Evolutionary conservation across 768 basidiomycete species (phyloP), one percentile per base, ranked within the genome.

Genomic region (Cystobasidium onofrii): DNA sequence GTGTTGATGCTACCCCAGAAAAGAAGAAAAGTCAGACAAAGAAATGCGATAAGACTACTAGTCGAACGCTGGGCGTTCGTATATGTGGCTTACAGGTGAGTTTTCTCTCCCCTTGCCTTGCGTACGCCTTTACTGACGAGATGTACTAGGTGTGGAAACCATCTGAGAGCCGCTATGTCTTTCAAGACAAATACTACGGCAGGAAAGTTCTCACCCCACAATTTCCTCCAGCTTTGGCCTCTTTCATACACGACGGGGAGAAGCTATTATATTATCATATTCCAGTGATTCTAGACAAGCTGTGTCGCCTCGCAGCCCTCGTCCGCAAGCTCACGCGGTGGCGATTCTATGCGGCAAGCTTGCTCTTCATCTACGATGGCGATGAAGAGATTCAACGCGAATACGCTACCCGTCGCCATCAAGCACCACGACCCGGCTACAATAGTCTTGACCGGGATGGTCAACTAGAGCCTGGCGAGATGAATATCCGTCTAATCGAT

Each of bases 21-120:
- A 99, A 99, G 84, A 97, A 96, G 86, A 93, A 90, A 84, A 97
- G 94, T 80, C 96, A 99, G 83, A 87, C 94, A 69, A 96, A 96
- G 83, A 99, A 99, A 82, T 98, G 96, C 80, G 93, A 96, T 80
- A 85, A 89, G 69, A 97, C 96, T 64, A 98, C 96, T 25, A 97
- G 93, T 81, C 84, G 91, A 76, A 86, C 88, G 17, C 82, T 97
- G 55, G 96, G 96, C 1, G 91, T 95, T 23, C 86, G 96, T 76
- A 88, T 98, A 69, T 99, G 96, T 81, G 96, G 96, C 3, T 97
- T 98, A 93, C 96, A 99, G 88, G 95, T 94, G 78, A 83, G 89
- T 82, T 67, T 1, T 1, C 0, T 25, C 1, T n/a, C 15, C 39
- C 7, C 23, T 18, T 25, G 25, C n/a, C 17, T 29, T 17, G 27